Base-by-base conservation (phyloP, 306 rosid genomes). In the Elaeagnus macrophylla region DNA sequence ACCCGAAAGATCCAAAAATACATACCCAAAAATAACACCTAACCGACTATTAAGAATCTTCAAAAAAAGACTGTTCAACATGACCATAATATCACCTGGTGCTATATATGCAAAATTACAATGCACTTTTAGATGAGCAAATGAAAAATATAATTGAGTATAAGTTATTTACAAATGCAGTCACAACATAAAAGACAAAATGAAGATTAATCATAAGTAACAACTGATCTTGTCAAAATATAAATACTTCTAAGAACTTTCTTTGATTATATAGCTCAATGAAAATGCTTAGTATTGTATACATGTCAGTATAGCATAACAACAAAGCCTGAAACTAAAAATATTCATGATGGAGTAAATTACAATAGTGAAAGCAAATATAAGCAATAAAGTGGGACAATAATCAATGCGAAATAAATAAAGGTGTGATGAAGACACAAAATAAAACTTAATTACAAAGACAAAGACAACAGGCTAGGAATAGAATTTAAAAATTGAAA, bases 51-150 rank as follows among this genome's bases (percentile, higher is more conserved):
- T n/a, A n/a, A n/a, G n/a, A n/a, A n/a, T n/a, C n/a, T n/a, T n/a
- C n/a, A n/a, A n/a, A n/a, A n/a, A n/a, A n/a, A n/a, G n/a, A n/a
- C n/a, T n/a, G n/a, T n/a, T n/a, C n/a, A n/a, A n/a, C n/a, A n/a
- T n/a, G n/a, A n/a, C n/a, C n/a, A n/a, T n/a, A n/a, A n/a, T n/a
- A n/a, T n/a, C n/a, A n/a, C n/a, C n/a, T n/a, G n/a, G n/a, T n/a
- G n/a, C n/a, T n/a, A n/a, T n/a, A n/a, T n/a, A n/a, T n/a, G n/a
- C n/a, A n/a, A 69, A 65, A 65, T 55, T 25, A 65, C 54, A 54
- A 61, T 67, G 56, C 37, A 10, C 43, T 64, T 67, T 61, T 58
- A 62, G 54, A 61, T 38, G 60, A 42, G 48, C 25, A 69, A 38
- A 62, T 41, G 18, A 65, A 49, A 13, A 12, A 38, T 37, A 66